Evolutionary conservation across 2,329 filamentous ascomycete genomes (phyloP).

Genomic region (Monilinia laxa): DNA sequence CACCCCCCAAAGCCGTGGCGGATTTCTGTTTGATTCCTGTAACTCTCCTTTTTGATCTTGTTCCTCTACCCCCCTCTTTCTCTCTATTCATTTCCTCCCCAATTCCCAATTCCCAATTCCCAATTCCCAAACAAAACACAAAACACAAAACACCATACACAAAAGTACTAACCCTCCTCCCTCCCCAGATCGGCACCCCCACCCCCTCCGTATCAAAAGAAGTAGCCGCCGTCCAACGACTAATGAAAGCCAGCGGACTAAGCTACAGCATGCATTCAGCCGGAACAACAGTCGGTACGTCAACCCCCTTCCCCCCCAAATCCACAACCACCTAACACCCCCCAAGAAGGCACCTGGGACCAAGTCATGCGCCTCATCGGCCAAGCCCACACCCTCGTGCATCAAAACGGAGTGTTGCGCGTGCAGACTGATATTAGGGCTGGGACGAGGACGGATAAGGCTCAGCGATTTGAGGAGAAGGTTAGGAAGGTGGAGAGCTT

Average conservation of each 20-base stretch:
- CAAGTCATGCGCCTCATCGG: conserved; percentile 81
- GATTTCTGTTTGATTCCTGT: conserved; percentile 92
- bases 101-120: background rate
- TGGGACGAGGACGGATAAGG: conserved; percentile 54
- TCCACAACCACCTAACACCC: background rate
- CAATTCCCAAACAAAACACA: no score
- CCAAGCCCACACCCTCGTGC: conserved; percentile 78
- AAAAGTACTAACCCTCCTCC: background rate
- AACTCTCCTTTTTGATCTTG: conserved; percentile 17
- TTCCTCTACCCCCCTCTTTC: background rate
- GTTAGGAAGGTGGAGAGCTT: conserved; percentile 39
- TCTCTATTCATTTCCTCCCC: background rate
- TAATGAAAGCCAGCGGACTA: conserved; percentile 78
- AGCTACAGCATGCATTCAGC: conserved; percentile 89
- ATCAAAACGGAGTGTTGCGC: conserved; percentile 72
- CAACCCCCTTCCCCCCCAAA: background rate
- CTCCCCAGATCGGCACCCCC: conserved; percentile 71
- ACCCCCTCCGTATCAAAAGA: conserved; percentile 75
- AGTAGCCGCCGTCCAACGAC: conserved; percentile 82
- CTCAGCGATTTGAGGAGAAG: conserved; percentile 39
- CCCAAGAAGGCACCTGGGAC: conserved; percentile 83
- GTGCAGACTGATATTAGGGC: conserved; percentile 89
- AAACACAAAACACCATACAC: background rate
- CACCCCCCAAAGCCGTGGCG: conserved; percentile 51
- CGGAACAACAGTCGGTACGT: conserved; percentile 83